Base-by-base conservation (phyloP, 441 rosid genomes). In the Adansonia rubrostipa region DNA sequence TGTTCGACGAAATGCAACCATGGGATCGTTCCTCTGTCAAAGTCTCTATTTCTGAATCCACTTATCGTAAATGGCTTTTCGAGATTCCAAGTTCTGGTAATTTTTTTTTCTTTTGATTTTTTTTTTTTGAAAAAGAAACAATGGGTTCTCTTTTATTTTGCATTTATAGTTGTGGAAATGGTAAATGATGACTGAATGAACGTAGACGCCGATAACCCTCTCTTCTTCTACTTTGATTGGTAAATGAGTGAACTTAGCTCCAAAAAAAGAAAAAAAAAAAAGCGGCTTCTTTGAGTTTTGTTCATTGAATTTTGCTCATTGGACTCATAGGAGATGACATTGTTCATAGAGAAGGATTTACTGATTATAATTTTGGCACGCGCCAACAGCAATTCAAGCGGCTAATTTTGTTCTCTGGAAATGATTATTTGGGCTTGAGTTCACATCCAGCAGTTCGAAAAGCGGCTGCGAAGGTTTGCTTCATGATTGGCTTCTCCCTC, bases 341-440 rank as follows among this genome's bases (percentile, higher is more conserved):
- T 79, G 56, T 56, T 2, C 57, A 58, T 68, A 75, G 68, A 63
- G 68, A 63, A 63, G 10, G 47, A 33, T 63, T 15, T 33, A n/a
- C 45, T 63, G 28, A 81, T 57, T 28, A 69, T 62, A 44, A 58
- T 58, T 71, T 54, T 65, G 82, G 65, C 5, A 62, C 47, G 17
- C 69, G 72, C 63, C 44, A 75, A 28, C 74, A 47, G 71, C 45
- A 83, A 65, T 87, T 82, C 83, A 92, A 88, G 89, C 93, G 88
- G 81, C 87, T 96, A 4, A 88, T 92, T 76, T 77, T 94, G 58
- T 96, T 96, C 86, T 96, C 99, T 80, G 93, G 94, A 73, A 96
- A 94, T 88, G 99, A 96, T 85, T 96, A 94, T 79, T 85, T 96
- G 89, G 98, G 98, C n/a, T 85, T 96, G 85, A 90, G 96, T 82